Base-by-base conservation (phyloP, 192 early-diverging fungal genomes). In the Entomortierella chlamydospora region DNA sequence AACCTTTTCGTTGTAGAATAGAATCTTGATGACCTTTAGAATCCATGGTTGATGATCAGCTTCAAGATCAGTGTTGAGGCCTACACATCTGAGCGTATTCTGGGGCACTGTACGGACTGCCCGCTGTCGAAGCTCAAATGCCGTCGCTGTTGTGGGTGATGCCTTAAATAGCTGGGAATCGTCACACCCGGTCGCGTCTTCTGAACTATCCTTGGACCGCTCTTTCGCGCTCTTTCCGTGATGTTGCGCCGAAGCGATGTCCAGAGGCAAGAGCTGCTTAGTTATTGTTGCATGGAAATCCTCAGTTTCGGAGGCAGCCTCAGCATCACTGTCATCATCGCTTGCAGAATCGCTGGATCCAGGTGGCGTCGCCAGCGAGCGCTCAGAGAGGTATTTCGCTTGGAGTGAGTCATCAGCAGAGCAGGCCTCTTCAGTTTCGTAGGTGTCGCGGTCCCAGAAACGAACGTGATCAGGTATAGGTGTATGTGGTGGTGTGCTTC, bases 1-100 rank as follows among this genome's bases (percentile, higher is more conserved):
- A 55, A 88, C 82, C 56, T 81, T 66, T 57, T 87, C 85, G 33
- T 89, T 70, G 68, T 90, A 93, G n/a, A 90, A 89, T 50, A 93
- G 33, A 45, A 91, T 83, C 77, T 87, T 87, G 42, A 91, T 73
- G 20, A 91, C 41, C 8, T 74, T 81, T 43, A 89, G 78, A 25
- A 82, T 82, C 87, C 88, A 93, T 20, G 65, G 59, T 13, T 88
- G 86, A 60, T 68, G 56, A 0, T 62, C 76, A 8, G 47, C 49
- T 39, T 86, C 77, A n/a, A 84, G 81, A 42, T 91, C 86, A 12
- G 86, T 84, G 62, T 91, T 90, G 20, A 92, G 68, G 1, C 91
- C 91, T 7, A 90, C 88, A 63, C 90, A 87, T 23, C 88, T 62
- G 43, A 92, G 70, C 30, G 83, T 83, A 30, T 90, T 83, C 49